Evolutionary conservation across 2,329 filamentous ascomycete species (phyloP).

Genomic region (Eurotiales sp.): DNA sequence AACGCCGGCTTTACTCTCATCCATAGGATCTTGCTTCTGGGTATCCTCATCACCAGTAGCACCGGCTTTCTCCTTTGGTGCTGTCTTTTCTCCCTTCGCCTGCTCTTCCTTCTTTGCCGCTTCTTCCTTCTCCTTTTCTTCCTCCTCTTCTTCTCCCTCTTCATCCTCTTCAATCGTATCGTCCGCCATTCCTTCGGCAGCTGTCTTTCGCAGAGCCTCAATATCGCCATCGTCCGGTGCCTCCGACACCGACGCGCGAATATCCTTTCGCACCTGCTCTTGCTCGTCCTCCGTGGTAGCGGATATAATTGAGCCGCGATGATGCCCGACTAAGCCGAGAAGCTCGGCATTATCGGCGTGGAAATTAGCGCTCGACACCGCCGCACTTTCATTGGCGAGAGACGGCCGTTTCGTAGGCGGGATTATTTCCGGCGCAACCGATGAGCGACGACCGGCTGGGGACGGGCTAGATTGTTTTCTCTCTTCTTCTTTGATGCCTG

Average conservation of each 20-base stretch:
- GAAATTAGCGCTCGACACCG: conserved; percentile 37
- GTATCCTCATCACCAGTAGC: conserved; percentile 10
- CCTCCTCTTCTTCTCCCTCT: conserved; percentile 21
- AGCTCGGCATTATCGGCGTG: conserved; percentile 33
- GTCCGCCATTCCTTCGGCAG: conserved; percentile 20
- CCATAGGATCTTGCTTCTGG: conserved; percentile 21
- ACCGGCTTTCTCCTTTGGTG: neutral
- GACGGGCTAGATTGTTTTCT: conserved; percentile 9
- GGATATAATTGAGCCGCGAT: conserved; percentile 35
- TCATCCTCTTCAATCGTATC: conserved; percentile 18
- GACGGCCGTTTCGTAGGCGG: conserved; percentile 26
- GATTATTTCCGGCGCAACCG: conserved; percentile 29
- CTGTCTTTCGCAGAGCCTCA: conserved; percentile 30
- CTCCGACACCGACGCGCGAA: conserved; percentile 35
- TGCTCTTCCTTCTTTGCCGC: neutral
- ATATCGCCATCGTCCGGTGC: conserved; percentile 20
- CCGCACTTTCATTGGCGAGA: conserved; percentile 32
- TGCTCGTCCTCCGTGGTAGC: conserved; percentile 31
- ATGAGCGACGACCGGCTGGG: conserved; percentile 20
- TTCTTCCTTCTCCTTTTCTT: conserved; percentile 13
- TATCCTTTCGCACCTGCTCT: conserved; percentile 33
- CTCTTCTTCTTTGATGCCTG: neutral
- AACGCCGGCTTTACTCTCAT: conserved; percentile 21
- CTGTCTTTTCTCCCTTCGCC: neutral
- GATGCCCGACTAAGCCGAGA: conserved; percentile 37